These are phyloP conservation scores for Wakefieldia striispora DNA, from an alignment of 768 basidiomycete genomes.

Conservation along the genomic window DNA sequence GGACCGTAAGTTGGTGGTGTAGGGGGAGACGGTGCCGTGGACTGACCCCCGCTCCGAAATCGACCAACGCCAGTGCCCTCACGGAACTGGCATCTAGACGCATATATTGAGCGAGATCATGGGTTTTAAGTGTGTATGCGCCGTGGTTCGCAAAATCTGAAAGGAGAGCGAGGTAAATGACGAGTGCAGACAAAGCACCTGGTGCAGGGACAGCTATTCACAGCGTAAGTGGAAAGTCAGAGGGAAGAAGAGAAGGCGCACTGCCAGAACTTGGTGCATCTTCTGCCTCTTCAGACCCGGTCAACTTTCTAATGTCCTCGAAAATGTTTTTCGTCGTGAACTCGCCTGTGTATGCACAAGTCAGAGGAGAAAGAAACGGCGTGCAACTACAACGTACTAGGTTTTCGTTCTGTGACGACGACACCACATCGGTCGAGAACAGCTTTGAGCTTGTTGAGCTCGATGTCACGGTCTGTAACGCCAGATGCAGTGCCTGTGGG, in stretches of 20 bases:
- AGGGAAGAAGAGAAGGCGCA: background rate
- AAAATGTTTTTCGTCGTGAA: constrained; percentile 78
- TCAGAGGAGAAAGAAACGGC: background rate
- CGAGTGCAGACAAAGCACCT: constrained; percentile 75
- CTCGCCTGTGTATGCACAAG: constrained; percentile 53
- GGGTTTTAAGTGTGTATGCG: constrained; percentile 76
- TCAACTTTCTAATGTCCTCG: constrained; percentile 62
- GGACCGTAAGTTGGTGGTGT: background rate
- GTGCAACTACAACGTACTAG: constrained; percentile 48
- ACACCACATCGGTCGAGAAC: constrained; percentile 90
- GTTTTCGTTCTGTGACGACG: constrained; percentile 86
- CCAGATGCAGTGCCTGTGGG: constrained; percentile 70
- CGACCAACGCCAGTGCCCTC: constrained; percentile 82
- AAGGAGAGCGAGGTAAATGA: constrained; percentile 78
- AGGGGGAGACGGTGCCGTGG: background rate
- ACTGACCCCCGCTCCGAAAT: constrained; percentile 49
- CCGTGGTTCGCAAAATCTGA: constrained; percentile 76
- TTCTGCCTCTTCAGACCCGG: constrained; percentile 29
- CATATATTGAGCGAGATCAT: constrained; percentile 95
- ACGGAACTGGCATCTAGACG: constrained; percentile 93
- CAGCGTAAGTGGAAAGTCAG: background rate
- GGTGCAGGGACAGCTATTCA: constrained; percentile 69
- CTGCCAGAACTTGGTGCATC: constrained; percentile 15
- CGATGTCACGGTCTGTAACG: constrained; percentile 78
- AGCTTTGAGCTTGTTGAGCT: constrained; percentile 80